Conservation (phyloP, 768 basidiomycete species). For the Phanerochaete sordida region DNA sequence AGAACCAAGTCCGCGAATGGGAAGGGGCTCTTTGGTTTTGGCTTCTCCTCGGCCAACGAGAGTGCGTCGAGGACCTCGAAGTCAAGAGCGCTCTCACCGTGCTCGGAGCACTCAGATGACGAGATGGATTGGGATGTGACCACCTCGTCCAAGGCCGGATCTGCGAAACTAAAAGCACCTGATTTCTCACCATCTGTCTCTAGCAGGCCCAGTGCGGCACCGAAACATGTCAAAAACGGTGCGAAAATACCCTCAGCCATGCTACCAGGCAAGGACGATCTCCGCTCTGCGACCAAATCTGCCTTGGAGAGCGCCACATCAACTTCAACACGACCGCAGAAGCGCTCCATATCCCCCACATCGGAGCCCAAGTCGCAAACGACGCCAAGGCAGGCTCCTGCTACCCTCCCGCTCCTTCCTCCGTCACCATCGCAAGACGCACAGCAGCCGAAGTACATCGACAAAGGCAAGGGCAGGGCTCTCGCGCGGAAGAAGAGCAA, state of each 20-base stretch:
- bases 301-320: neutral
- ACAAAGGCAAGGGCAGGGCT: slow-evolving; percentile 23
- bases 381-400: slow-evolving; percentile 16
- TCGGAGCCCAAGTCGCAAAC: slow-evolving; percentile 39
- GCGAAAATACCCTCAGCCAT: slow-evolving; percentile 15
- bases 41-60: neutral
- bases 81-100: slow-evolving; percentile 20
- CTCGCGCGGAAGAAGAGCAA: slow-evolving; percentile 48
- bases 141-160: neutral
- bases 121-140: slow-evolving; percentile 15
- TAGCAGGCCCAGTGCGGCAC: neutral
- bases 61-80: neutral
- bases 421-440: slow-evolving; percentile 57
- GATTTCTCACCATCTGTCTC: slow-evolving; percentile 1
- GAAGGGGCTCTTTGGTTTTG: slow-evolving; percentile 4
- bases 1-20: neutral
- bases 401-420: slow-evolving; percentile 37
- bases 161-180: slow-evolving; percentile 20
- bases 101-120: slow-evolving; percentile 19
- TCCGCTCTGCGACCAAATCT: slow-evolving; percentile 3
- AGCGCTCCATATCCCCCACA: slow-evolving; percentile 19
- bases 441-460: slow-evolving; percentile 14
- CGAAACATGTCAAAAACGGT: slow-evolving; percentile 7
- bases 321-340: neutral
- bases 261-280: slow-evolving; percentile 21